Evolutionary conservation across 345 rosid genomes (phyloP).

Genomic region (Leavenworthia alabamica): DNA sequence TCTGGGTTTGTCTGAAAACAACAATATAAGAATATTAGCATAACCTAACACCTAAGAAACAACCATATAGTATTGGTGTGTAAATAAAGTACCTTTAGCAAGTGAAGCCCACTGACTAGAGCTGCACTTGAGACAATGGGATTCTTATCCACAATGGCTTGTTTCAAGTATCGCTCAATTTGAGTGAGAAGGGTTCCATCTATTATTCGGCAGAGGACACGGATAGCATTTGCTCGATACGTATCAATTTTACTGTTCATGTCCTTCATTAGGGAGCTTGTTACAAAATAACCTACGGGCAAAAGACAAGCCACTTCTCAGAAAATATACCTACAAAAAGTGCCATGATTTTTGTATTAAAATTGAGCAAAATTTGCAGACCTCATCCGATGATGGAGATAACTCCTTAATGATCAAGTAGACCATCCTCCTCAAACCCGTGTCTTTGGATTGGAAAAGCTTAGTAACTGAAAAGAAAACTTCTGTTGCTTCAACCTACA

Average conservation of each 20-base stretch:
- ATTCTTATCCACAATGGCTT: slow-evolving; percentile 98
- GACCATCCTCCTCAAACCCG: slow-evolving; percentile 95
- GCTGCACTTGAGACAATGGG: slow-evolving; percentile 99
- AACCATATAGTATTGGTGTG: background rate
- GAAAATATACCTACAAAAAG: background rate
- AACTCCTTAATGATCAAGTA: slow-evolving; percentile 95
- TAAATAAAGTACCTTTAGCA: slow-evolving; percentile 62
- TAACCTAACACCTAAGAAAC: background rate
- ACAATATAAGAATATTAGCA: background rate
- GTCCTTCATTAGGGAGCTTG: slow-evolving; percentile 98
- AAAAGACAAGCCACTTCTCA: slow-evolving; percentile 13
- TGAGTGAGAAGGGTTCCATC: slow-evolving; percentile 94
- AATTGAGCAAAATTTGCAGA: slow-evolving; percentile 21
- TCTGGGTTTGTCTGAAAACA: slow-evolving; percentile 67
- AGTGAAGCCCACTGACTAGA: slow-evolving; percentile 91
- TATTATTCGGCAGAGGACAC: slow-evolving; percentile 90
- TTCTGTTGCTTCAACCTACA: slow-evolving; percentile 84
- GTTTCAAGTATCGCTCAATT: slow-evolving; percentile 89
- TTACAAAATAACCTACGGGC: slow-evolving; percentile 76
- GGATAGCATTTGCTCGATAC: slow-evolving; percentile 97
- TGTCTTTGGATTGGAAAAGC: slow-evolving; percentile 90
- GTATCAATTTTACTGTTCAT: slow-evolving; percentile 98
- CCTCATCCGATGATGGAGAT: slow-evolving; percentile 99
- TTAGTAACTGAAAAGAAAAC: slow-evolving; percentile 95
- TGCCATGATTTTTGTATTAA: background rate